Percentiles rank a stretch among this genome's conserved stretches.
These are phyloP conservation scores for Paralagenidium karlingii DNA, from an alignment of 352 stramenopile genomes.

Conservation along the genomic window DNA sequence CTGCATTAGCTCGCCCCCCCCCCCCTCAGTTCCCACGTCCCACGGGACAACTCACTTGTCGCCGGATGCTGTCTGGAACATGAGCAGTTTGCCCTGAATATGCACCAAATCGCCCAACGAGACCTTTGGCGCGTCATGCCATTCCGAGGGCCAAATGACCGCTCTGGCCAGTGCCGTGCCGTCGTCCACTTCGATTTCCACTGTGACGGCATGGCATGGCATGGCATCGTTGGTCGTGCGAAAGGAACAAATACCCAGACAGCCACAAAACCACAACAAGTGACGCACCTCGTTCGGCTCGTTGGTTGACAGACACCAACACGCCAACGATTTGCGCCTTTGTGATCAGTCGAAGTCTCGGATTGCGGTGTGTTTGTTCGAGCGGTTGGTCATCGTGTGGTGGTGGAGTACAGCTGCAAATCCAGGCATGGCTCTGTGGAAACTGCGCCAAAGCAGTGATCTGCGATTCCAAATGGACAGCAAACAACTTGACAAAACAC, in stretches of 20 bases:
- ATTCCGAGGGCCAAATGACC: conserved; percentile 27
- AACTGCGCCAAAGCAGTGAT: too few species aligned
- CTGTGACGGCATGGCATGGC: conserved; percentile 9
- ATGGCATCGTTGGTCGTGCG: neutral
- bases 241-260: neutral
- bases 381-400: too few species aligned
- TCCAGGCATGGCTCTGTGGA: too few species aligned
- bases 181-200: conserved; percentile 64
- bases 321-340: conserved; percentile 55
- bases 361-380: too few species aligned
- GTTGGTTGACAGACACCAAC: conserved; percentile 38
- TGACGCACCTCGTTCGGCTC: conserved; percentile 36
- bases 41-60: too few species aligned
- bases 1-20: conserved; percentile 5
- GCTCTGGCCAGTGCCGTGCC: conserved; percentile 47
- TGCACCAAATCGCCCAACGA: conserved; percentile 56
- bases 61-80: too few species aligned
- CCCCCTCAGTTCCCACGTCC: conserved; percentile 15
- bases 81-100: conserved; percentile 61
- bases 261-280: neutral
- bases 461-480: too few species aligned
- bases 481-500: conserved; percentile 1
- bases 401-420: too few species aligned
- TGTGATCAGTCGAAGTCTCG: conserved; percentile 48
- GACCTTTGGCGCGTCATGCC: conserved; percentile 1